These are phyloP conservation scores for Fusarium annulatum DNA, from an alignment of 2,329 filamentous ascomycete species.

Conservation along the genomic window DNA sequence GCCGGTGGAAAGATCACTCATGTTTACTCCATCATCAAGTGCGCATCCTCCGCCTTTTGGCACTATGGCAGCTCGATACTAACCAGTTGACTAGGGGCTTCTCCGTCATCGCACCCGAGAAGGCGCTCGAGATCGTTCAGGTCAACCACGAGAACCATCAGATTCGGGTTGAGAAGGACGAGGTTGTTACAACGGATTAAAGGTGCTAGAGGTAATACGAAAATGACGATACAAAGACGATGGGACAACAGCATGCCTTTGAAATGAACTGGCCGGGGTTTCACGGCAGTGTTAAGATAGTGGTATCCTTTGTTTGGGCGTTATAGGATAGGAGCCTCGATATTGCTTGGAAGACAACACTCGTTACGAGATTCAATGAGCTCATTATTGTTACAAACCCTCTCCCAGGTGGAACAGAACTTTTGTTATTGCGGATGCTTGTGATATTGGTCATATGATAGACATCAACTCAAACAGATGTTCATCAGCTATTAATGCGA, in stretches of 20 bases:
- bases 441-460: neutral
- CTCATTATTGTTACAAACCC: conserved; percentile 3
- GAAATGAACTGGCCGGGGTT: conserved; percentile 13
- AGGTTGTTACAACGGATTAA: conserved; percentile 64
- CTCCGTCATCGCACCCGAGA: conserved; percentile 76
- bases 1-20: conserved; percentile 84
- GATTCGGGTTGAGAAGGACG: conserved; percentile 78
- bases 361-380: conserved; percentile 26
- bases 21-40: conserved; percentile 77
- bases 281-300: conserved; percentile 12
- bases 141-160: conserved; percentile 64
- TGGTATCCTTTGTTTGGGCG: conserved; percentile 32
- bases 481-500: neutral
- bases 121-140: conserved; percentile 75
- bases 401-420: neutral
- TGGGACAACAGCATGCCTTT: conserved; percentile 22
- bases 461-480: neutral
- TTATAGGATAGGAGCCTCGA: conserved; percentile 36
- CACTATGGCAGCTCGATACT: conserved; percentile 31
- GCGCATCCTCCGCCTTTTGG: conserved; percentile 48
- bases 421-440: neutral
- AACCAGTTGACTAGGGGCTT: conserved; percentile 71
- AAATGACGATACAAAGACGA: conserved; percentile 13
- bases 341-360: conserved; percentile 20
- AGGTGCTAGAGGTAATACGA: neutral